These are phyloP conservation scores for Apiotrichum veenhuisii DNA, from an alignment of 1,284 basidiomycete species.

Conservation along the genomic window DNA sequence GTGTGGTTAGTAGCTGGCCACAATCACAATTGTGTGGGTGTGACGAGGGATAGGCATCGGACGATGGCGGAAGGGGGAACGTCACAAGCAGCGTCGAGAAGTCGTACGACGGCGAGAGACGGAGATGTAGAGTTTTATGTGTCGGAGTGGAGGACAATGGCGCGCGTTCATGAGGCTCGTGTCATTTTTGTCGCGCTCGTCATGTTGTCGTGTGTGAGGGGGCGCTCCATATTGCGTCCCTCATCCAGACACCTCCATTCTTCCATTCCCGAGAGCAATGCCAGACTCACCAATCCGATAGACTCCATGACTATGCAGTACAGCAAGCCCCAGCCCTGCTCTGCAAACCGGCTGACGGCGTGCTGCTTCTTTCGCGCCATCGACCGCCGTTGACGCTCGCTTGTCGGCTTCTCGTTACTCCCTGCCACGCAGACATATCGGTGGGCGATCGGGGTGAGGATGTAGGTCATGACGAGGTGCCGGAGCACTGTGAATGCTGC, in stretches of 20 bases:
- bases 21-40: too few species aligned
- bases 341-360: slow-evolving; percentile 79
- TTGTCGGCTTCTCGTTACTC: neutral
- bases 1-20: too few species aligned
- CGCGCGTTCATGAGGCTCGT: neutral
- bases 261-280: neutral
- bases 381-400: slow-evolving; percentile 6
- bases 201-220: neutral
- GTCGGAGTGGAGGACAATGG: neutral
- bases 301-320: slow-evolving; percentile 74
- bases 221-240: neutral
- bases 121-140: neutral
- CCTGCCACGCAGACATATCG: neutral
- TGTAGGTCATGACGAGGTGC: slow-evolving; percentile 64
- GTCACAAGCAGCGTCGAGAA: neutral
- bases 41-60: neutral
- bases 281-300: slow-evolving; percentile 72
- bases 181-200: neutral
- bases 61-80: neutral
- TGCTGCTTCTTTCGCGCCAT: slow-evolving; percentile 52
- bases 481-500: slow-evolving; percentile 72
- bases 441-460: slow-evolving; percentile 61
- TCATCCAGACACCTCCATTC: too few species aligned
- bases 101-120: neutral
- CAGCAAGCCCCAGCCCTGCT: slow-evolving; percentile 85